phyloP scores from a whole-genome alignment of 176 grass and related monocot genomes.

The Triticum dicoccoides region DNA sequence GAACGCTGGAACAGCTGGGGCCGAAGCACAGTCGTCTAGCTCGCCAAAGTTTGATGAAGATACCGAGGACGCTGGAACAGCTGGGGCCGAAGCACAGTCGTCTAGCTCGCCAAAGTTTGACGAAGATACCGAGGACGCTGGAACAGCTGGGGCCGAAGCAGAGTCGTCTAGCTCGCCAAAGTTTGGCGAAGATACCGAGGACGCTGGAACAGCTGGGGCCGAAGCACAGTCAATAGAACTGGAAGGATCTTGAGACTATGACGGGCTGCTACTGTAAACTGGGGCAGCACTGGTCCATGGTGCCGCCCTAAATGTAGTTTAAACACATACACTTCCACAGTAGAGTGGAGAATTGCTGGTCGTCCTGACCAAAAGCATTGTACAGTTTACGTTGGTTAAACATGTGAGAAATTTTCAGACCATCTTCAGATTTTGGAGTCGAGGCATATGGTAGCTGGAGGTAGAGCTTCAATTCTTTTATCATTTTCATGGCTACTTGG shows the following conservation, averaged over 20 bases:
- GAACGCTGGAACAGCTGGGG: too few relatives aligned
- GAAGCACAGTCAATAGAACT: slow-evolving; percentile 7
- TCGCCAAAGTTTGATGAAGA: too few relatives aligned
- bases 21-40: too few relatives aligned
- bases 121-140: too few relatives aligned
- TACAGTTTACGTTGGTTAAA: slow-evolving; percentile 16
- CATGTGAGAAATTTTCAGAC: slow-evolving; percentile 7
- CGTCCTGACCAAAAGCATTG: slow-evolving; percentile 25
- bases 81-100: too few relatives aligned
- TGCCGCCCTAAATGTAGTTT: slow-evolving; percentile 21
- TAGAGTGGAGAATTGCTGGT: background rate
- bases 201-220: too few relatives aligned
- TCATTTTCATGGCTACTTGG: background rate
- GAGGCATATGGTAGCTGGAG: background rate
- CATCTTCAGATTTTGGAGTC: background rate
- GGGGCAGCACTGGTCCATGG: slow-evolving; percentile 9
- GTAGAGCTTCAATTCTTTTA: background rate
- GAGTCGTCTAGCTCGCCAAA: too few relatives aligned
- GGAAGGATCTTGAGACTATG: background rate
- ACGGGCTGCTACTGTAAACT: slow-evolving; percentile 1
- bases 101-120: too few relatives aligned
- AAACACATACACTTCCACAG: slow-evolving; percentile 3
- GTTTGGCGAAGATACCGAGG: too few relatives aligned
- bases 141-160: too few relatives aligned
- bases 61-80: too few relatives aligned